Evolutionary conservation across 1,284 basidiomycete genomes (phyloP).

Genomic region (Sporisorium graminicola): DNA sequence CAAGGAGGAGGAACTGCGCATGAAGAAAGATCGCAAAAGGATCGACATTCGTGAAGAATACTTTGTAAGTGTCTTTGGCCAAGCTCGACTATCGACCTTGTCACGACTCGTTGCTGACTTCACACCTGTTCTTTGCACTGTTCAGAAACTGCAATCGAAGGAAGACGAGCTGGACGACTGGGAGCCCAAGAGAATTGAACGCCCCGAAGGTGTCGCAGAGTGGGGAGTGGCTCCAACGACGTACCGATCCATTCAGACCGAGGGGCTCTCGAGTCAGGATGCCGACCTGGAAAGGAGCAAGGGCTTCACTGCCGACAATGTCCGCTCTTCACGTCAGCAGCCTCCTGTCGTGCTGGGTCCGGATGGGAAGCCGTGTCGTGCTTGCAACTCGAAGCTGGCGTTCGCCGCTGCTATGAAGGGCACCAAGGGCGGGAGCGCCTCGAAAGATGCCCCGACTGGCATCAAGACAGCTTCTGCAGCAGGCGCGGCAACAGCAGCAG

Average conservation of each 20-base stretch:
- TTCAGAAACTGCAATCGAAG: constrained; percentile 72
- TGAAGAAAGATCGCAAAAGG: constrained; percentile 83
- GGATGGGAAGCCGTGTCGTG: constrained; percentile 68
- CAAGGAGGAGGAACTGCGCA: constrained; percentile 84
- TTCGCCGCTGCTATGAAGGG: constrained; percentile 64
- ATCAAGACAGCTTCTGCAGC: background rate
- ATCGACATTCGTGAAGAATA: constrained; percentile 96
- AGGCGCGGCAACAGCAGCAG: constrained; percentile 9
- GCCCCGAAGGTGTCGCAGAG: constrained; percentile 85
- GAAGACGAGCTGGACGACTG: constrained; percentile 82
- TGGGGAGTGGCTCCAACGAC: constrained; percentile 81
- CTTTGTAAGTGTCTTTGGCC: constrained; percentile 72
- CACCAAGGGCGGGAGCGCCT: background rate
- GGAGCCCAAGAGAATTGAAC: constrained; percentile 85
- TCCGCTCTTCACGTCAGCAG: constrained; percentile 23
- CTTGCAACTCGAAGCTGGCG: constrained; percentile 65
- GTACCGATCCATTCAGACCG: constrained; percentile 30
- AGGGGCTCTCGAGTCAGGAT: constrained; percentile 70
- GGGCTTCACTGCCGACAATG: constrained; percentile 26
- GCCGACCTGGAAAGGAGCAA: constrained; percentile 24
- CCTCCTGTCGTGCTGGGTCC: constrained; percentile 60
- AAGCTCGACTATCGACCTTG: background rate
- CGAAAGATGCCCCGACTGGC: constrained; percentile 1
- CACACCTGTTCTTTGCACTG: background rate
- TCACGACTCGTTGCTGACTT: background rate